phyloP scores from a whole-genome alignment of 768 basidiomycete species.

The Mycena latifolia region DNA sequence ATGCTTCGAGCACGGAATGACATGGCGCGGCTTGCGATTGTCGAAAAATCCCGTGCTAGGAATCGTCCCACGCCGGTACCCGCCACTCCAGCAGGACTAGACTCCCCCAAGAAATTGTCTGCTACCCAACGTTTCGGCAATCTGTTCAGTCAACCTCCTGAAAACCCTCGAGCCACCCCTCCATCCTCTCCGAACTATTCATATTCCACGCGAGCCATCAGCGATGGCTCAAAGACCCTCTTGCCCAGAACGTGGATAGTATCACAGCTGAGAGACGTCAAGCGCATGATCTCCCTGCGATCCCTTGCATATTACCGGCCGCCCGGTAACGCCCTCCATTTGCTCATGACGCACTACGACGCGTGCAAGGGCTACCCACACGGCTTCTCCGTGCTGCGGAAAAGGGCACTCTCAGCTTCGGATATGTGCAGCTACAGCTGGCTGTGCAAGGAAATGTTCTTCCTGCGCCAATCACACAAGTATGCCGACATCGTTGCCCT shows the following conservation, averaged over 20 bases:
- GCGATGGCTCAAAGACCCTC: slow-evolving; percentile 3
- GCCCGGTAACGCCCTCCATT: slow-evolving; percentile 18
- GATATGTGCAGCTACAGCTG: slow-evolving; percentile 28
- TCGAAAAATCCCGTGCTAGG: slow-evolving; percentile 1
- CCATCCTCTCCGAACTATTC: neutral
- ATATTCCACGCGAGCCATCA: slow-evolving; percentile 22
- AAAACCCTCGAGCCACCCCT: neutral
- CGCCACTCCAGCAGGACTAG: neutral
- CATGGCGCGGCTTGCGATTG: neutral
- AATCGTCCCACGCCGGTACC: neutral
- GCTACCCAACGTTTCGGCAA: neutral
- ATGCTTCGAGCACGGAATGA: slow-evolving; percentile 19
- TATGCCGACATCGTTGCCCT: slow-evolving; percentile 25
- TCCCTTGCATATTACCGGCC: slow-evolving; percentile 3
- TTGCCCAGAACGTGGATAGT: slow-evolving; percentile 21
- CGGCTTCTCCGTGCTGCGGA: slow-evolving; percentile 22
- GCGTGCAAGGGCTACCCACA: slow-evolving; percentile 10
- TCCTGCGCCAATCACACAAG: slow-evolving; percentile 22
- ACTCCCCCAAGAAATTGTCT: neutral
- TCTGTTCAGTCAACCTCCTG: neutral
- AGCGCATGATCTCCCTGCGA: slow-evolving; percentile 3
- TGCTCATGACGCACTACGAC: slow-evolving; percentile 29
- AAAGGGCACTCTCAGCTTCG: slow-evolving; percentile 20
- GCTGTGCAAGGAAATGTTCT: slow-evolving; percentile 35
- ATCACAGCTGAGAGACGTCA: slow-evolving; percentile 17